Evolutionary conservation across 257 asterid species (phyloP).

Genomic region (Pogostemon cablin): DNA sequence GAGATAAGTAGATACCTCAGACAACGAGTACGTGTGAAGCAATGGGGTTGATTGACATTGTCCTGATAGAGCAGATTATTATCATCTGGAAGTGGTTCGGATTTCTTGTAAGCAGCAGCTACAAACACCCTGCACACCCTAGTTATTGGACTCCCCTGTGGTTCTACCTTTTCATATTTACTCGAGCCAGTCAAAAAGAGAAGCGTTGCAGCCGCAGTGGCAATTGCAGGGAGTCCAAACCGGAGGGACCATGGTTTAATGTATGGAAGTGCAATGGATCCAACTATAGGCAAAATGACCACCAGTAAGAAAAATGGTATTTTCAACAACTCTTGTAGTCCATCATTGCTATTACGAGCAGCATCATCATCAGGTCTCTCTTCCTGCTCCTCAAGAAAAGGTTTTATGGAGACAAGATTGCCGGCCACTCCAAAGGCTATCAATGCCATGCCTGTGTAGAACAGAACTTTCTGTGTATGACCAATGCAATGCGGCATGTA

Average conservation of each 20-base stretch:
- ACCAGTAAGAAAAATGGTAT: conserved; percentile 11
- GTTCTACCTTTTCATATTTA: conserved; percentile 5
- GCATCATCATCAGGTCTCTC: neutral
- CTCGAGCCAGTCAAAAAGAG: conserved; percentile 41
- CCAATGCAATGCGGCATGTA: conserved; percentile 53
- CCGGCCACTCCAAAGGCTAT: conserved; percentile 62
- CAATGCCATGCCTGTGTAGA: conserved; percentile 59
- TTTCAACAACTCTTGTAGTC: neutral
- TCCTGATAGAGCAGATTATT: conserved; percentile 17
- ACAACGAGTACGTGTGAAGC: conserved; percentile 36
- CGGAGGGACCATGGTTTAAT: conserved; percentile 65
- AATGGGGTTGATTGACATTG: neutral
- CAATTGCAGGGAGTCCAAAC: conserved; percentile 61
- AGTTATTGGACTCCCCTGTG: conserved; percentile 47
- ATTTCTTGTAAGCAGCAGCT: conserved; percentile 41
- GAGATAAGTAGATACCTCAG: conserved; percentile 35
- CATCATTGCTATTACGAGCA: neutral
- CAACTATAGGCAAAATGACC: conserved; percentile 42
- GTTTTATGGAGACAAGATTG: conserved; percentile 42
- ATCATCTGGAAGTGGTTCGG: conserved; percentile 31
- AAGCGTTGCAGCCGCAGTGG: conserved; percentile 41
- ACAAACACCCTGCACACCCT: conserved; percentile 50
- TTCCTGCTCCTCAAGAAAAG: conserved; percentile 42
- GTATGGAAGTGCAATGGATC: conserved; percentile 57
- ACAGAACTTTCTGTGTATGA: conserved; percentile 47